These are phyloP conservation scores for Hymenoscyphus albidus DNA, from an alignment of 2,329 filamentous ascomycete species.

Conservation along the genomic window DNA sequence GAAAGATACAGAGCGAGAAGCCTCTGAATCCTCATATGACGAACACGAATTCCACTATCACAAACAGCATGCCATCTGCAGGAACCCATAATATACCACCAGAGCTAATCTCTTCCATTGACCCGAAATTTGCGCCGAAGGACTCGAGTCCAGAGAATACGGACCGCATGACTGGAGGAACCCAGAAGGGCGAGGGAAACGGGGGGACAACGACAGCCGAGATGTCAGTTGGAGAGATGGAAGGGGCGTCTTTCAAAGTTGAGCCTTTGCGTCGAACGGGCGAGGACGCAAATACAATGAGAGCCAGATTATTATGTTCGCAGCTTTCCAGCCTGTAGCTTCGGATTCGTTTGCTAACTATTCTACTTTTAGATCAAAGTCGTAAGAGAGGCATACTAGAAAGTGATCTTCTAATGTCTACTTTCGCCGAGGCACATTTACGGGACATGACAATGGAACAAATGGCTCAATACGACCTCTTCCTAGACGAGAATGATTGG, in stretches of 20 bases:
- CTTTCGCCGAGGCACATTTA: constrained; percentile 82
- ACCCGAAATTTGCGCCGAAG: constrained; percentile 53
- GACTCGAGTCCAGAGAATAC: constrained; percentile 60
- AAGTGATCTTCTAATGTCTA: constrained; percentile 91
- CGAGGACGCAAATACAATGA: constrained; percentile 81
- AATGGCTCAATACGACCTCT: constrained; percentile 80
- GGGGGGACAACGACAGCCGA: constrained; percentile 51
- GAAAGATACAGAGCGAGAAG: constrained; percentile 54
- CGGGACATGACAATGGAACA: constrained; percentile 67
- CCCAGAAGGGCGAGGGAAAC: constrained; percentile 47
- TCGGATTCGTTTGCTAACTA: constrained; percentile 9
- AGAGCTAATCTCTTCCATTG: constrained; percentile 54
- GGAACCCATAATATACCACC: constrained; percentile 55
- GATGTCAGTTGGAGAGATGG: constrained; percentile 70
- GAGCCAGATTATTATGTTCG: constrained; percentile 72
- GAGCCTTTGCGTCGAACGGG: constrained; percentile 83
- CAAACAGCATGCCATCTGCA: constrained; percentile 58
- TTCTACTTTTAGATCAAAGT: constrained; percentile 71
- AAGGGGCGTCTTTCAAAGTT: constrained; percentile 80
- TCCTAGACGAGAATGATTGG: constrained; percentile 99
- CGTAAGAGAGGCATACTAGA: constrained; percentile 95
- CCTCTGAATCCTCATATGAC: constrained; percentile 58
- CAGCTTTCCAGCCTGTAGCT: constrained; percentile 7
- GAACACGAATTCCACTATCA: constrained; percentile 60
- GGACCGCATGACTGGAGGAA: constrained; percentile 61